These are phyloP conservation scores for Coemansia sp. DNA, from an alignment of 192 early-diverging fungal genomes.

Conservation along the genomic window DNA sequence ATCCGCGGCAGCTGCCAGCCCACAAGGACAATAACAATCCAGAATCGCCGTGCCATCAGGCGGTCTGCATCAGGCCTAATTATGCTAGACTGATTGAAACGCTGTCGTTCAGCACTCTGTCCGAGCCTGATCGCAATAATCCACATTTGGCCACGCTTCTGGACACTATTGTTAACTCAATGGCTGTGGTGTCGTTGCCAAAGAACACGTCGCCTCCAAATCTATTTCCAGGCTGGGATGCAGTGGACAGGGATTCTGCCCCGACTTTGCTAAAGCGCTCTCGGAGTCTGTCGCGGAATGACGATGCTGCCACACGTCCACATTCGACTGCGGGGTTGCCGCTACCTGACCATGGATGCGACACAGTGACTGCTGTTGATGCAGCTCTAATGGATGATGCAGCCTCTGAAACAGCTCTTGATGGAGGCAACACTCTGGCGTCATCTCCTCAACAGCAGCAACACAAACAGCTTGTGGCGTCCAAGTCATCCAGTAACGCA, in stretches of 20 bases:
- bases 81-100: slow-evolving; percentile 39
- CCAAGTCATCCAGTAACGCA: neutral
- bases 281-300: slow-evolving; percentile 34
- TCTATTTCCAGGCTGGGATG: neutral
- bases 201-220: neutral
- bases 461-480: neutral
- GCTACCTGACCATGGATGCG: slow-evolving; percentile 19
- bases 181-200: slow-evolving; percentile 14
- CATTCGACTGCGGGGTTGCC: slow-evolving; percentile 34
- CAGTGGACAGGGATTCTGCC: neutral
- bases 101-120: slow-evolving; percentile 39
- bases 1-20: neutral
- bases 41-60: neutral
- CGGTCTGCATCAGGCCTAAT: slow-evolving; percentile 10
- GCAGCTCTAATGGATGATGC: neutral
- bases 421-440: neutral
- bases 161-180: slow-evolving; percentile 40
- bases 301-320: slow-evolving; percentile 14
- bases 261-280: slow-evolving; percentile 26
- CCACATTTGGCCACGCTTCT: slow-evolving; percentile 39
- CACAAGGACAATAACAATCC: neutral
- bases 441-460: neutral
- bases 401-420: slow-evolving; percentile 6
- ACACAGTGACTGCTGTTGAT: slow-evolving; percentile 9
- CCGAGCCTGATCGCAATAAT: slow-evolving; percentile 45